Conservation (phyloP, 202 grass and related monocot species). For the Bolboschoenoplectus hybrid region DNA sequence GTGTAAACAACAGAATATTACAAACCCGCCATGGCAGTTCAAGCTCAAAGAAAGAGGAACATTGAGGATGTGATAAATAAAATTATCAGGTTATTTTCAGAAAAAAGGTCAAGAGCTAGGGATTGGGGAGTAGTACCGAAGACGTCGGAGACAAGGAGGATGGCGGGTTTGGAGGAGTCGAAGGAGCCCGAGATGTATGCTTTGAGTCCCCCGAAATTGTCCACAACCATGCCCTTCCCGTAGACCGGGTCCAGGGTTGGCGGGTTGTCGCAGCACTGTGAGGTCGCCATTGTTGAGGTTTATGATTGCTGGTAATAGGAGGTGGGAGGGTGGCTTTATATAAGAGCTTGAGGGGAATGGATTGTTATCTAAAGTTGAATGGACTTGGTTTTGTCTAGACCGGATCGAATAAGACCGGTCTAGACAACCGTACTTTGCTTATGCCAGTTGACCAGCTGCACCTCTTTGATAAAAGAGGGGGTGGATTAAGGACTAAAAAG, state of each 20-base stretch:
- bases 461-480: no score
- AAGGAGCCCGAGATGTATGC: slow-evolving; percentile 31
- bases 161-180: background rate
- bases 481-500: no score
- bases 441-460: no score
- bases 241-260: background rate
- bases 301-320: no score
- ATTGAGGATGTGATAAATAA: slow-evolving; percentile 15
- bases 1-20: no score
- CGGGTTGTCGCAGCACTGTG: slow-evolving; percentile 25
- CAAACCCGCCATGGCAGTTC: background rate
- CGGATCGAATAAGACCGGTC: no score
- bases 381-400: no score
- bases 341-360: background rate
- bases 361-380: no score
- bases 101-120: background rate
- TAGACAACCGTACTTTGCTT: no score
- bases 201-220: slow-evolving; percentile 39
- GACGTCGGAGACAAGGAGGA: slow-evolving; percentile 29
- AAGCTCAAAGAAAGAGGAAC: background rate
- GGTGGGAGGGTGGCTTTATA: background rate
- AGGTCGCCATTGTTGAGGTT: background rate
- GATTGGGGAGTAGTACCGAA: background rate
- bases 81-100: background rate
- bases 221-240: slow-evolving; percentile 33